Evolutionary conservation across 2,329 filamentous ascomycete species (phyloP).

Genomic region (Aspergillus pseudoviridinutans): DNA sequence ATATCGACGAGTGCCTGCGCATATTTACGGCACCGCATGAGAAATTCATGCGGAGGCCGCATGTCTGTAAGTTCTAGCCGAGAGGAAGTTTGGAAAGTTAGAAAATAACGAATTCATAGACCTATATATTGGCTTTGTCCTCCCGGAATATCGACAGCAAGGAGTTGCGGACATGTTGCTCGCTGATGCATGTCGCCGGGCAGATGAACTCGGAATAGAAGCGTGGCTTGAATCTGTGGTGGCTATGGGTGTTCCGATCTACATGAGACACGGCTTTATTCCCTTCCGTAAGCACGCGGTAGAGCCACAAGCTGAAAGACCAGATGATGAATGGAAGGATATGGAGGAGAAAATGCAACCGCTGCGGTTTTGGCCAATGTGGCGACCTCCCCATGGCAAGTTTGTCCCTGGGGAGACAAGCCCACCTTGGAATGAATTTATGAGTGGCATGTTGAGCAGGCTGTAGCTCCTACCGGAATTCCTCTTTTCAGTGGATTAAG

Average conservation of each 20-base stretch:
- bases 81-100: no score
- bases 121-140: conserved; percentile 2
- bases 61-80: not conserved
- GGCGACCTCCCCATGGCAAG: not conserved
- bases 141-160: not conserved
- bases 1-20: not conserved
- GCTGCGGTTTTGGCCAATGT: conserved; percentile 4
- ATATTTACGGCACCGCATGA: conserved; percentile 1
- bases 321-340: not conserved
- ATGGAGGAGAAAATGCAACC: conserved; percentile 7
- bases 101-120: not conserved
- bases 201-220: conserved; percentile 3
- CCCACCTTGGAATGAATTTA: conserved; percentile 1
- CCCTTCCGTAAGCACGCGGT: not conserved
- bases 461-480: no score
- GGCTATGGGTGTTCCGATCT: not conserved
- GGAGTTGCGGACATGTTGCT: conserved; percentile 1
- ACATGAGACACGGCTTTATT: conserved; percentile 1
- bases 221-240: conserved; percentile 1
- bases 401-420: not conserved
- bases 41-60: not conserved
- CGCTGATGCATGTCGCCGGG: not conserved
- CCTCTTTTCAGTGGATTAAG: no score
- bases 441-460: not conserved
- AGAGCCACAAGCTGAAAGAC: not conserved